phyloP scores from a whole-genome alignment of 768 basidiomycete genomes.

The Tulasnella calospora region DNA sequence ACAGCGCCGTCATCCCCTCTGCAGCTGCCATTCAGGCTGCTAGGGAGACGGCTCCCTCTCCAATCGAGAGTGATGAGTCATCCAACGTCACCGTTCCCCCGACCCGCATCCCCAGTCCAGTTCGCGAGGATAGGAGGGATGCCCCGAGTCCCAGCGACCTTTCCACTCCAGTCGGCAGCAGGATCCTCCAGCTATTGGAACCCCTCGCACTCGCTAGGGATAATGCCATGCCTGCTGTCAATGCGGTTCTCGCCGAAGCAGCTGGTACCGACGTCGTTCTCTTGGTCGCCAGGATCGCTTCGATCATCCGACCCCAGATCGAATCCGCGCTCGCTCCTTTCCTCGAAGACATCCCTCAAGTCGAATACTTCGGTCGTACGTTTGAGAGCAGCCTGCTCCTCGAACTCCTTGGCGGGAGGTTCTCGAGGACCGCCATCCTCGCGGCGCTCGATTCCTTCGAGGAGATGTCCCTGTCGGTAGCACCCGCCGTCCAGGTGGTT shows the following conservation, averaged over 20 bases:
- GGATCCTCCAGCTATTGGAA: constrained; percentile 20
- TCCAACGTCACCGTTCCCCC: not conserved
- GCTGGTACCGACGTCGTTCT: not conserved
- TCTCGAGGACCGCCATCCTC: constrained; percentile 4
- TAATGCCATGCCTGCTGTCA: constrained; percentile 13
- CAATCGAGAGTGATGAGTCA: constrained; percentile 21
- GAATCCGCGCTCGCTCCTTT: not conserved
- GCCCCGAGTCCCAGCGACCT: not conserved
- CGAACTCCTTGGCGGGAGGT: not conserved
- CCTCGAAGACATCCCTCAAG: not conserved
- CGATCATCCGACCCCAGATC: constrained; percentile 13
- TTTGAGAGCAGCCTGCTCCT: constrained; percentile 14
- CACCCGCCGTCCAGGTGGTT: not conserved
- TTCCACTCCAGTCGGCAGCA: not conserved
- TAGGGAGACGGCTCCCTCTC: constrained; percentile 20
- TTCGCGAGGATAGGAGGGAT: constrained; percentile 7
- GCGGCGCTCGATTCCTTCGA: not conserved
- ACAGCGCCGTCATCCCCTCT: not conserved
- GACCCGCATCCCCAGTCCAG: constrained; percentile 14
- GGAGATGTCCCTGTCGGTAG: not conserved
- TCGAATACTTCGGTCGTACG: not conserved
- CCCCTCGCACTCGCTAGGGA: constrained; percentile 5
- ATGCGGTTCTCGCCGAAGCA: not conserved
- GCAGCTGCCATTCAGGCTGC: not conserved
- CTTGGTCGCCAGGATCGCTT: not conserved